Percentiles rank a stretch among this genome's conserved stretches.
Evolutionary conservation across 257 asterid species (phyloP).

Genomic region (Forsythia suspensa): DNA sequence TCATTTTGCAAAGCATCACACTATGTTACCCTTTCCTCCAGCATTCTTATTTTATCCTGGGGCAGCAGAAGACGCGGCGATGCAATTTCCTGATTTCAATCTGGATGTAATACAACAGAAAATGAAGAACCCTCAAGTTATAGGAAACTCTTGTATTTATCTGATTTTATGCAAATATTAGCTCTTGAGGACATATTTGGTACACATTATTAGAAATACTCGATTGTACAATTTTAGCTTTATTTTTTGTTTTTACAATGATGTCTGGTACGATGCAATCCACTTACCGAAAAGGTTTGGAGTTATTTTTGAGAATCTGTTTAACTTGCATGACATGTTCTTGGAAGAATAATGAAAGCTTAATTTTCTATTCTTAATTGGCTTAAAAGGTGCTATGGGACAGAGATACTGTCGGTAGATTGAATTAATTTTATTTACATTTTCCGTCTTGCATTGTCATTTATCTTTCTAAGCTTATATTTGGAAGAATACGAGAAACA

Average conservation of each 20-base stretch:
- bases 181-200: too few relatives aligned
- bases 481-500: too few relatives aligned
- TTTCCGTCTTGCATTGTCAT: too few relatives aligned
- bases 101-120: background rate
- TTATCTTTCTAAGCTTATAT: too few relatives aligned
- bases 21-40: background rate
- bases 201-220: too few relatives aligned
- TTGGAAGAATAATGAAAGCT: background rate
- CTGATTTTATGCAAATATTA: background rate
- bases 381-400: too few relatives aligned
- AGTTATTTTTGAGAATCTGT: background rate
- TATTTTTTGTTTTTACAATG: background rate
- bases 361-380: too few relatives aligned
- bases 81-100: background rate
- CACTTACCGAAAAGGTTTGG: background rate
- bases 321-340: background rate
- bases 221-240: background rate
- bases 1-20: background rate
- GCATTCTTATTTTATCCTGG: background rate
- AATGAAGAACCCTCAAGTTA: background rate
- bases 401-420: too few relatives aligned
- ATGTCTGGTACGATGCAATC: background rate
- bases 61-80: background rate
- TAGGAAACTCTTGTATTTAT: background rate
- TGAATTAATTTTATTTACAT: too few relatives aligned